These are phyloP conservation scores for Cladophialophora yegresii DNA, from an alignment of 2,329 filamentous ascomycete species.

Conservation along the genomic window DNA sequence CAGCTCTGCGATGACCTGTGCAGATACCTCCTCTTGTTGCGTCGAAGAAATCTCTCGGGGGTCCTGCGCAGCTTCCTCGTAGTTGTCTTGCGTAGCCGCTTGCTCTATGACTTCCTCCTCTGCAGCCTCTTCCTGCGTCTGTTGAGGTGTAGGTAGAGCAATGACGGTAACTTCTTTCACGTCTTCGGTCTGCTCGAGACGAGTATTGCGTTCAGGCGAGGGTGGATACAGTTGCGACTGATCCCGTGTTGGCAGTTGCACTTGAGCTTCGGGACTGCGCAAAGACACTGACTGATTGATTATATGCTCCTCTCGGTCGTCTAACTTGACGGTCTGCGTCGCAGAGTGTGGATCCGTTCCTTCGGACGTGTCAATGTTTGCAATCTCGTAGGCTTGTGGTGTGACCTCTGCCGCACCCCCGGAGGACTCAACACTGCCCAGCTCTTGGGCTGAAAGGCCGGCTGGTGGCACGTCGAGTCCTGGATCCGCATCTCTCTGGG, in stretches of 20 bases:
- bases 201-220: not conserved
- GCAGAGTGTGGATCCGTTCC: not conserved
- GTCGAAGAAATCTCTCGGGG: not conserved
- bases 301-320: not conserved
- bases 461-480: not conserved
- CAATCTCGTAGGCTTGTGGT: too few species aligned
- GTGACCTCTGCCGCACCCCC: not conserved
- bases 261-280: not conserved
- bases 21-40: not conserved
- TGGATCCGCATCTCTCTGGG: not conserved
- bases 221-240: constrained; percentile 20
- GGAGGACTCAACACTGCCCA: not conserved
- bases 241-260: constrained; percentile 29
- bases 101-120: not conserved
- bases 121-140: constrained; percentile 7
- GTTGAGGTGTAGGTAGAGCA: constrained; percentile 1
- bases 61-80: not conserved
- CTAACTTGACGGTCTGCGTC: not conserved
- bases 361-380: not conserved
- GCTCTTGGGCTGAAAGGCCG: not conserved
- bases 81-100: not conserved
- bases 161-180: not conserved
- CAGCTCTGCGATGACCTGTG: not conserved
- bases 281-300: not conserved
- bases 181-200: not conserved